phyloP scores from a whole-genome alignment of 495 filamentous ascomycete species.

The Penicillium alfredii region DNA sequence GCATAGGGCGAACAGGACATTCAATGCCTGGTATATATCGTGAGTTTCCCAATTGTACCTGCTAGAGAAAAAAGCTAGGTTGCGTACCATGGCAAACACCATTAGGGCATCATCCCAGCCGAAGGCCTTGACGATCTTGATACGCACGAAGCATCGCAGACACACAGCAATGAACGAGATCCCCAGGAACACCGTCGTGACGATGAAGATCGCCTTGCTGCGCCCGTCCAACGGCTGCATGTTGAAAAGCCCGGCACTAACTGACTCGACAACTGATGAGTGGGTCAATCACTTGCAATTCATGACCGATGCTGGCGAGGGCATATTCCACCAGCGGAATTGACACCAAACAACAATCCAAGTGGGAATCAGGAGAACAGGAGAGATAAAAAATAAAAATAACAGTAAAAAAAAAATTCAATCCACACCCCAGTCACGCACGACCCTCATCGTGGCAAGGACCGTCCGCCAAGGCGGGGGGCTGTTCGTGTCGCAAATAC shows the following conservation, averaged over 20 bases:
- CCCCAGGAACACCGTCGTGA: constrained; percentile 34
- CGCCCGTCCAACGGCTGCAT: constrained; percentile 35
- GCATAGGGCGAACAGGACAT: constrained; percentile 35
- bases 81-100: constrained; percentile 37
- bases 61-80: neutral
- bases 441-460: too few species aligned
- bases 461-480: too few species aligned
- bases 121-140: constrained; percentile 36
- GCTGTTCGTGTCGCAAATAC: too few species aligned
- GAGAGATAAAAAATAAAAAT: too few species aligned
- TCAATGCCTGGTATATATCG: too few species aligned
- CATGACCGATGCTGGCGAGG: too few species aligned
- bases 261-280: too few species aligned
- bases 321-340: too few species aligned
- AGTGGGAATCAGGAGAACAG: too few species aligned
- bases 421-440: too few species aligned
- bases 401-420: too few species aligned
- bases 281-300: constrained; percentile 9
- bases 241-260: constrained; percentile 14
- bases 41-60: constrained; percentile 9
- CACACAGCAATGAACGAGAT: constrained; percentile 35
- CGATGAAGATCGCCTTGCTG: constrained; percentile 33
- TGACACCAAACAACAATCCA: too few species aligned
- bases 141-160: constrained; percentile 38
- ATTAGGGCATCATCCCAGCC: constrained; percentile 42